These are phyloP conservation scores for Trichoderma reesei DNA, from an alignment of 495 filamentous ascomycete genomes.

Conservation along the genomic window DNA sequence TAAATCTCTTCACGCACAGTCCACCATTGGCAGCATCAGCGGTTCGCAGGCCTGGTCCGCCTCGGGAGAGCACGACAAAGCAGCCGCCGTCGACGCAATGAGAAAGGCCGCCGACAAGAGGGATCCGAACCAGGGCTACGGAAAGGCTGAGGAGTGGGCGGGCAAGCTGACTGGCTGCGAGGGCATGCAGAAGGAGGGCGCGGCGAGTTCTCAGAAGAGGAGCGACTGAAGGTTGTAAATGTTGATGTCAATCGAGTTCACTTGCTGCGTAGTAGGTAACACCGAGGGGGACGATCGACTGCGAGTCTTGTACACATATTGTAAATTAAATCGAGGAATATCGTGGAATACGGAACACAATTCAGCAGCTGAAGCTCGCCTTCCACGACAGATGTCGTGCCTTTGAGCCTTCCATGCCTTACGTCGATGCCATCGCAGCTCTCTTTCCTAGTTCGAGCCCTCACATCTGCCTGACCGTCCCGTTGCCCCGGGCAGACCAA, in stretches of 20 bases:
- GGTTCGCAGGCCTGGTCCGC: conserved; percentile 35
- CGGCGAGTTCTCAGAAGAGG: conserved; percentile 21
- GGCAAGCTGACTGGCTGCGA: conserved; percentile 35
- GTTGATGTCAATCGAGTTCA: not conserved
- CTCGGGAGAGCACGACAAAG: conserved; percentile 38
- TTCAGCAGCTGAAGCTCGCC: not conserved
- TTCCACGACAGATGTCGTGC: not conserved
- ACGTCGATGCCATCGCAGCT: not conserved
- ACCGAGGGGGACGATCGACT: not conserved
- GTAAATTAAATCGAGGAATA: not conserved
- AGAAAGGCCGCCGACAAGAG: conserved; percentile 31
- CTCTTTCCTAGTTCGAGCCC: not conserved
- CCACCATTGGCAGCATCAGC: conserved; percentile 28
- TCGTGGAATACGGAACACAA: not conserved
- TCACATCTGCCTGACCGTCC: not conserved
- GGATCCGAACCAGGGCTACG: conserved; percentile 31
- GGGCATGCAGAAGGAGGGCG: conserved; percentile 38
- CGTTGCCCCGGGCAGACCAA: not conserved
- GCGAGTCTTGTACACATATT: not conserved
- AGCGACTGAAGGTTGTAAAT: conserved; percentile 11
- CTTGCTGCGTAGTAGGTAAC: too few relatives aligned
- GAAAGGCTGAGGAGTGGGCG: conserved; percentile 34
- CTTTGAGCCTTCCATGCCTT: not conserved
- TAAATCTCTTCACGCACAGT: conserved; percentile 7
- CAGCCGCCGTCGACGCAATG: conserved; percentile 31